Base-by-base conservation (phyloP, 1,284 basidiomycete species). In the Ustilago shanxiensis region DNA sequence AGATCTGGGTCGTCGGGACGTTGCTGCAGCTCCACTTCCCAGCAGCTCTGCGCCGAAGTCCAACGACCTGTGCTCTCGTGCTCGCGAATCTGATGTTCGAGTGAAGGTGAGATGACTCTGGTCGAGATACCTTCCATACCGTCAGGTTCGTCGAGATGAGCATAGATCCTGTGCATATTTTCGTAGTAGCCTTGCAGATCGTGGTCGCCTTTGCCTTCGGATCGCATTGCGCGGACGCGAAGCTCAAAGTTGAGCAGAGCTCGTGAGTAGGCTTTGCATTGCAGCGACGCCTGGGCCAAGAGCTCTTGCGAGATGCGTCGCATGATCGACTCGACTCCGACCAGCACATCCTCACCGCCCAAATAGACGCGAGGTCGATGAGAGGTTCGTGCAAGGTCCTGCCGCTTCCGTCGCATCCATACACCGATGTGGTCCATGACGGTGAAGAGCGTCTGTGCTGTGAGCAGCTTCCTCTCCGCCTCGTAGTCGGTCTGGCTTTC, bases 1-100 rank as follows among this genome's bases (percentile, higher is more conserved):
- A 92, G 92, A 31, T 93, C 90, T 9, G 97, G 88, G 76, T 95
- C 94, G 79, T 97, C 91, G 0, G 96, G 96, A 29, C 91, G 90
- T 75, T 94, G 91, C 84, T 98, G 96, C 24, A 99, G 88, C 53
- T 93, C 90, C n/a, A 99, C 93, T 87, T 99, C 97, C 97, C 97
- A 99, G 81, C 97, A 99, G 83, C 96, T 98, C 86, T 99, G 97
- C 5, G 97, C 97, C 4, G 95, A 93, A 0, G 97, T 99, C 97
- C 97, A 99, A 47, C 92, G 90, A 3, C 97, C 97, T 1, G 94
- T 98, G 79, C 93, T 97, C 86, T 99, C 97, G 83, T 99, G 97
- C 82, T 99, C 94, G 52, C 97, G 92, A 70, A 99, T 99, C 87
- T 98, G 95, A 87, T 98, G 94, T 79, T 98, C 94, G 55, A 99